Base-by-base conservation (phyloP, 176 grass and related monocot species). In the Avena sativa region DNA sequence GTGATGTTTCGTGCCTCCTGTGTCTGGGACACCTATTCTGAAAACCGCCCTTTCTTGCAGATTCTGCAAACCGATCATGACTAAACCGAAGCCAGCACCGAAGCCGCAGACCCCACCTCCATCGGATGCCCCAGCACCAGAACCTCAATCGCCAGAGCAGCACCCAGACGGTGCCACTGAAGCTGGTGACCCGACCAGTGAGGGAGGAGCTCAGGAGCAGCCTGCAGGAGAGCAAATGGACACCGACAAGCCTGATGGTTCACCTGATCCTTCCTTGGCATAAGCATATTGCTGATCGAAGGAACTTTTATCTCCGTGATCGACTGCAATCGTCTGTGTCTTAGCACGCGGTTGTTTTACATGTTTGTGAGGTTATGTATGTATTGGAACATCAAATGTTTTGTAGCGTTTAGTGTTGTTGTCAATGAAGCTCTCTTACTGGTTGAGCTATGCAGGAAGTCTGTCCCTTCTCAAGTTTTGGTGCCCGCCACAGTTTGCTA, bases 31-130 rank as follows among this genome's bases (percentile, higher is more conserved):
- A 46, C 21, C 9, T 34, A 25, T 59, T 36, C 82, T 81, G 16
- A 81, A 25, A 34, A 61, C 6, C 25, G 25, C 25, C 28, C 68
- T 14, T 21, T 30, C 21, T 70, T 40, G 52, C 86, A 98, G 95
- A 90, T 90, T 92, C 38, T 95, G 91, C 84, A 98, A 89, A 86
- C 80, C 89, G 0, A 93, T 98, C 86, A 92, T 95, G 95, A 95
- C 88, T 36, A 98, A 95, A 77, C 86, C 93, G 0, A 93, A 87
- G 78, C 93, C 93, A 28, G 85, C 89, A 12, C 93, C 93, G 0
- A 95, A 98, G 71, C 88, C 89, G 4, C 91, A 95, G 32, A 91
- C 95, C n/a, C 89, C 88, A 3, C 95, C 92, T 2, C 93, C 86
- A 17, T 48, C 83, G 0, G 87, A 89, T 13, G 81, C 85, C 66